Percentiles rank a stretch among this genome's conserved stretches.
phyloP scores from a whole-genome alignment of 768 basidiomycete species.

The Xanthoconium stramineum region DNA sequence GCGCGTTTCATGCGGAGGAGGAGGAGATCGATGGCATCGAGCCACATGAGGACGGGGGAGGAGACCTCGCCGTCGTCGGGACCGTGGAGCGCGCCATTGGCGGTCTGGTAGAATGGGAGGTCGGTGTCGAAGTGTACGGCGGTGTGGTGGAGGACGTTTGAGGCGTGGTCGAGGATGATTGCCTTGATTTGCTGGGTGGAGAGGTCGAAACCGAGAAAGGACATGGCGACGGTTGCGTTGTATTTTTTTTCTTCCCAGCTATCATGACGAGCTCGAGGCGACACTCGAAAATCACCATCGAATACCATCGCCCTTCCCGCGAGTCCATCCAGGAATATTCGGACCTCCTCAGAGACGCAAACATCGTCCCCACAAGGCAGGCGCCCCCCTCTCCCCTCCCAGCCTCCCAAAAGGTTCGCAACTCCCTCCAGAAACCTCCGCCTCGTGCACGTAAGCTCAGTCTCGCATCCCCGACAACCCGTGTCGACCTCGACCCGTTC shows the following conservation, averaged over 20 bases:
- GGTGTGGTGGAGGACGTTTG: not conserved
- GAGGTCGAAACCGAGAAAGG: conserved; percentile 5
- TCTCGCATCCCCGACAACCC: conserved; percentile 32
- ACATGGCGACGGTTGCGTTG: not conserved
- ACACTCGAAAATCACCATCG: conserved; percentile 63
- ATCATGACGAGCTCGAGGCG: conserved; percentile 25
- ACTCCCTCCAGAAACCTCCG: conserved; percentile 63
- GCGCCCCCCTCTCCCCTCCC: conserved; percentile 42
- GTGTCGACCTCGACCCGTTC: conserved; percentile 50
- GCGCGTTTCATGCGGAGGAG: not conserved
- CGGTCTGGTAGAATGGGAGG: not conserved
- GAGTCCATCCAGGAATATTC: conserved; percentile 78
- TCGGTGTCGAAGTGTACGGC: conserved; percentile 4
- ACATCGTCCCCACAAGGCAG: conserved; percentile 38
- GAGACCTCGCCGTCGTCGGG: not conserved
- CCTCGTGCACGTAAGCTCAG: conserved; percentile 46
- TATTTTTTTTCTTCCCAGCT: not conserved
- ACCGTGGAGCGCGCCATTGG: not conserved
- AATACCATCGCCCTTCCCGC: conserved; percentile 71
- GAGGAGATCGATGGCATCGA: conserved; percentile 8
- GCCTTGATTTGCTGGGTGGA: conserved; percentile 8
- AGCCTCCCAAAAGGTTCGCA: conserved; percentile 39
- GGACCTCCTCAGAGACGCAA: conserved; percentile 63
- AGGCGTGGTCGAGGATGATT: not conserved
- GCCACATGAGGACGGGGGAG: conserved; percentile 8